Evolutionary conservation across 441 rosid species (phyloP).

Genomic region (Syzygium malaccense): DNA sequence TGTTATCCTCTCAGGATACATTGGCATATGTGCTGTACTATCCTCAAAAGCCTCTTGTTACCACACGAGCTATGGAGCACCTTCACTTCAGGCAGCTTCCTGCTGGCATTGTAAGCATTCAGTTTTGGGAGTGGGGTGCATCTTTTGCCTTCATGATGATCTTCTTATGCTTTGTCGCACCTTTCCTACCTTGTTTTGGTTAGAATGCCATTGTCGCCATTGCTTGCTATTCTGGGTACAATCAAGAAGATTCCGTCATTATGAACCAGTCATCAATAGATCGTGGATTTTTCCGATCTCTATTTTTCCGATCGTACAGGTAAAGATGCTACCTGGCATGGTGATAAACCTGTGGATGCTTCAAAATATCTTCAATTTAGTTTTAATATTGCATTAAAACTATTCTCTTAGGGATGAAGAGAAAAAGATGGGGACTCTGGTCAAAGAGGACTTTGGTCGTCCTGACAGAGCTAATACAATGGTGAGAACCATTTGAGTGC

Average conservation of each 20-base stretch:
- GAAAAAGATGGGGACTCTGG: constrained; percentile 99
- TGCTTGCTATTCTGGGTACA: constrained; percentile 96
- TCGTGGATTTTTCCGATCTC: constrained; percentile 95
- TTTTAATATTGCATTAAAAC: neutral
- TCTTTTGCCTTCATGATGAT: neutral
- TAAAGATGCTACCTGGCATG: constrained; percentile 8
- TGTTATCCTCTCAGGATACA: constrained; percentile 57
- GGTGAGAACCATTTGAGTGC: constrained; percentile 33
- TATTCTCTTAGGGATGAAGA: constrained; percentile 80
- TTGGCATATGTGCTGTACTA: constrained; percentile 95
- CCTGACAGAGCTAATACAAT: constrained; percentile 88
- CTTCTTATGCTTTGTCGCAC: neutral
- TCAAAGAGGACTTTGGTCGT: constrained; percentile 97
- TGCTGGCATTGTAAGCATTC: constrained; percentile 80
- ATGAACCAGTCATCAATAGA: constrained; percentile 98
- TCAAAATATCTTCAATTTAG: neutral
- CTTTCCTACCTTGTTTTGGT: constrained; percentile 4
- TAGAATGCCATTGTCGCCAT: constrained; percentile 98
- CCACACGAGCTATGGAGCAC: constrained; percentile 99
- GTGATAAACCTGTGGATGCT: neutral
- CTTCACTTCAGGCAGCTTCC: constrained; percentile 99
- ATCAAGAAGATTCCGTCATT: constrained; percentile 99
- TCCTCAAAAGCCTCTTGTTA: constrained; percentile 97
- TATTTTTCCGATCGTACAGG: constrained; percentile 96
- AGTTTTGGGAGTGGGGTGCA: neutral